Evolutionary conservation across 345 rosid species (phyloP), one percentile per base, ranked within the genome.

Genomic region (Rhodamnia rubescens): DNA sequence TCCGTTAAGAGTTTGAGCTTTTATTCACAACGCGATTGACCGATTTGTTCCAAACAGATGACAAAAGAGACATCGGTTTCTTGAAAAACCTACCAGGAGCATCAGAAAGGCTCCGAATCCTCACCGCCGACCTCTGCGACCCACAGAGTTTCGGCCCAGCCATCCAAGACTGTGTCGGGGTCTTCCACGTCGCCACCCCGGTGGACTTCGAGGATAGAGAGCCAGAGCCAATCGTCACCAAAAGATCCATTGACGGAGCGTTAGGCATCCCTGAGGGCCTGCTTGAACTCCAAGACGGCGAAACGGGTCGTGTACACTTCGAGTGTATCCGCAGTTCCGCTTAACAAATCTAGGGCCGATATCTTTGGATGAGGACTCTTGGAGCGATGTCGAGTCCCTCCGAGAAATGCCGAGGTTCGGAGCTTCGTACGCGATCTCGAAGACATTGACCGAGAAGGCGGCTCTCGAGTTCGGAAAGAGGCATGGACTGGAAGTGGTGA

Each of bases 241-340:
- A 91, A 74, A 90, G 93, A 84, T 58, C 95, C 44, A 87, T 92
- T 6, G 88, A 89, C 22, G 98, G 94, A 84, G 59, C 91, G 3
- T 55, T 89, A 44, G 94, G 94, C 51, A 92, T 96, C 59, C n/a
- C 51, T 94, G 4, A 92, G 89, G 55, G 87, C 94, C 8, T 93
- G 93, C 90, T 47, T 90, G 84, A 89, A 91, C 20, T 85, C 93
- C 13, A 91, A 89, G 84, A 93, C 94, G 0, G 95, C 93, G 50
- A 92, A 91, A 85, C 88, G 94, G 12, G 91, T 94, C 2, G 92
- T 94, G 8, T 96, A 92, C 90, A 94, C 96, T 78, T 93, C 96
- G 5, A 94, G 96, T 40, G 75, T 85, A 12, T 20, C 90, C 0
- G 80, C 92, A 1, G 86, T 87, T 32, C 1, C 0, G 27, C 21